Evolutionary conservation across 1,139 yeast genomes (phyloP), one percentile per base, ranked within the genome.

Genomic region (Geotrichum candidum): DNA sequence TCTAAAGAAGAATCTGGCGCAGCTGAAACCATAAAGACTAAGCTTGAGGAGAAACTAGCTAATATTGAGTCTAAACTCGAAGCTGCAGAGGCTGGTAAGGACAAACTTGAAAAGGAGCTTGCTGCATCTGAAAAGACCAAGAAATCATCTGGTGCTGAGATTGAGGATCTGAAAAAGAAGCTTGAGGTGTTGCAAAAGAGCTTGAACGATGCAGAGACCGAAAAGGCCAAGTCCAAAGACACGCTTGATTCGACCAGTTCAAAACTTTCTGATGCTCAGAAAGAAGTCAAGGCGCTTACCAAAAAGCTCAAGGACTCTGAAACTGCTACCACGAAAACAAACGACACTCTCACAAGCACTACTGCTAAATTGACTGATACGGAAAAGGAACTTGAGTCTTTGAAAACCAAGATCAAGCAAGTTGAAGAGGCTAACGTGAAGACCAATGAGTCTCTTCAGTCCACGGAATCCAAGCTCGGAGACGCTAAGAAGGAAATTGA

Each of bases 391-490:
- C 29, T 58, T 51, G 61, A 62, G 27, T 31, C 58, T 29, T 54
- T 64, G 5, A 57, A 64, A 25, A 57, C 60, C 57, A 68, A 71
- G 58, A 58, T 70, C 27, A 53, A 64, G 27, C 53, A 60, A 3
- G 51, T 60, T n/a, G 59, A 66, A 18, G 56, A 35, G 23, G 23
- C 38, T n/a, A 45, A 18, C 15, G 27, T 54, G 10, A 23, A 33
- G 45, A 18, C 33, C 10, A 51, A 25, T 11, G 29, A 53, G 15
- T 41, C 51, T 46, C 35, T 33, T 33, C 22, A 54, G 22, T 41
- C 55, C 10, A 22, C 54, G n/a, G 38, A 56, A 38, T 48, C 51
- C 11, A 31, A 57, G 25, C 29, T 53, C 15, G 48, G 27, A 50
- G 35, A 33, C 23, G 31, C 38, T 10, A 13, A 50, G 10, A 18